Base-by-base conservation (phyloP, 2,329 filamentous ascomycete species). In the Colletotrichum costaricense region DNA sequence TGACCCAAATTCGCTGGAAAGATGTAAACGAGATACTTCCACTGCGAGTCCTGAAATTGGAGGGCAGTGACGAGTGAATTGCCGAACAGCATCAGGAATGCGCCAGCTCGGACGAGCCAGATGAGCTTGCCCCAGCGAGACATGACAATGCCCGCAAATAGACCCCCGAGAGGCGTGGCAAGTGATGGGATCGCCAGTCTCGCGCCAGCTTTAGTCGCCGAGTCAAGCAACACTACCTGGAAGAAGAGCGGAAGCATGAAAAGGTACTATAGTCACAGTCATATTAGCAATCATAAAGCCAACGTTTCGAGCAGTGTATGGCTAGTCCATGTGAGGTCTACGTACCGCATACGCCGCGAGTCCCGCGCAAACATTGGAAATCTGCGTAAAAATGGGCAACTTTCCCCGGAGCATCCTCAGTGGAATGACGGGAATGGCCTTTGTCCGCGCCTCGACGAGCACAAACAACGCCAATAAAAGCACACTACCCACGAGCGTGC, bases 221-320 rank as follows among this genome's bases (percentile, higher is more conserved):
- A 89, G 72, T 93, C 91, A 2, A 90, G 81, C 3, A 92, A 86
- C 7, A 93, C 90, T 0, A 90, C 90, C 76, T 93, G 91, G 78
- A 93, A 94, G 82, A 92, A 94, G 5, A 94, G 83, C 0, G 93
- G 93, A 0, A 92, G 86, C 77, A 92, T 92, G 82, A 94, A 94
- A 19, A 93, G 84, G 75, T 93, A 89, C 86, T 88, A 56, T 12
- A 14, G 2, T 14, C 26, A 9, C 24, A 14, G 28, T 5, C 28
- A 6, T n/a, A 11, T 5, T 1, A 33, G 46, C 5, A 24, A 14
- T 5, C 28, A 49, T 63, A 33, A 6, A 38, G n/a, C 4, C 28
- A 35, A 19, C n/a, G 14, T 6, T 5, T 5, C 9, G 16, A 12
- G 7, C 5, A 54, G 11, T 26, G 24, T 19, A 22, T 6, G 4